A percentile compares a stretch with the other conserved stretches of the same genome.
phyloP scores from a whole-genome alignment of 768 basidiomycete genomes.

The Boletus coccyginus region DNA sequence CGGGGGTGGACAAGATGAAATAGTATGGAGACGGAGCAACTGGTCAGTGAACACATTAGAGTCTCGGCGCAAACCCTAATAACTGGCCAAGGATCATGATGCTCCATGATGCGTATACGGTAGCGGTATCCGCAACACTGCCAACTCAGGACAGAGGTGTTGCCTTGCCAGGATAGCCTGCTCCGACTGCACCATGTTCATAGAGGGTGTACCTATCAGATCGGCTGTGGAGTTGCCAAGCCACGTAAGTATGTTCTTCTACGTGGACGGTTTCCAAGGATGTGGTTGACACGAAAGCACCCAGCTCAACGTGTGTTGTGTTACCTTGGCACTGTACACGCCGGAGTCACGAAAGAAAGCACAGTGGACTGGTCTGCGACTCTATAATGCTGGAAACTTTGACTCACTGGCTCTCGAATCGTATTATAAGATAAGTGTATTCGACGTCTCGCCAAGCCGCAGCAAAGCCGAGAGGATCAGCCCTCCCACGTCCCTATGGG shows the following conservation, averaged over 20 bases:
- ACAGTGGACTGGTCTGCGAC: not conserved
- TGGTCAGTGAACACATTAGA: not conserved
- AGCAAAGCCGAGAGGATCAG: not conserved
- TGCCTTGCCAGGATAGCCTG: not conserved
- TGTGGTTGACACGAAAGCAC: not conserved
- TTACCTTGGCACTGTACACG: not conserved
- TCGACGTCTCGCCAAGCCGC: constrained; percentile 8
- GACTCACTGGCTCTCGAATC: not conserved
- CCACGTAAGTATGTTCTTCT: not conserved
- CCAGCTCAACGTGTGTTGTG: not conserved
- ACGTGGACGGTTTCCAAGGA: not conserved
- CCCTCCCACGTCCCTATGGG: constrained; percentile 24
- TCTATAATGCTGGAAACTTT: not conserved
- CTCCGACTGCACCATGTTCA: not conserved
- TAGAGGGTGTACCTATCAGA: not conserved
- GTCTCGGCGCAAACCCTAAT: not conserved
- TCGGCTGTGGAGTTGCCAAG: not conserved
- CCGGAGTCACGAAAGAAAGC: not conserved
- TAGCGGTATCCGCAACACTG: not conserved
- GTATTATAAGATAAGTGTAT: constrained; percentile 7
- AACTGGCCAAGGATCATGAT: not conserved
- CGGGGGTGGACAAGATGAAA: no score
- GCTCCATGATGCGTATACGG: no score
- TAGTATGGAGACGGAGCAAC: not conserved
- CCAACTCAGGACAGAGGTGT: not conserved